Evolutionary conservation across 2,329 filamentous ascomycete genomes (phyloP), one percentile per base, ranked within the genome.

Genomic region (Stagonosporopsis tanaceti): DNA sequence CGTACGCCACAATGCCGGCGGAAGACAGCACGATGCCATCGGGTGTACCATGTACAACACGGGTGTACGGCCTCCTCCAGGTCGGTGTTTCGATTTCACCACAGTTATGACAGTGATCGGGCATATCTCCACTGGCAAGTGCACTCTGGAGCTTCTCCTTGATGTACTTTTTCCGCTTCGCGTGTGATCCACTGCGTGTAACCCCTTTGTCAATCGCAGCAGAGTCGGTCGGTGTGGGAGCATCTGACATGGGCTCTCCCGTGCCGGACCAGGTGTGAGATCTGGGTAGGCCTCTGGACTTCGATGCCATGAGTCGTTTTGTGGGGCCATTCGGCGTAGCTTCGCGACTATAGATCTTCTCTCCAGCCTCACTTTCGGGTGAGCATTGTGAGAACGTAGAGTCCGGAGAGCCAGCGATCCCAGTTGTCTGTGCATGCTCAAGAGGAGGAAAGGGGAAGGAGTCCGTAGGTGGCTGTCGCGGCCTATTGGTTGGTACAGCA

Each of bases 61-160:
- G 92, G n/a, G 88, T 87, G 84, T 90, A 97, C 12, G 95, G 92
- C 70, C 94, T 95, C 59, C 95, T 88, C 95, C 95, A 99, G 0
- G 94, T 97, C 0, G 94, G 92, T 0, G 95, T 99, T 68, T 98
- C 91, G 55, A 99, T 96, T 6, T 93, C 91, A 6, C 95, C 95
- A 68, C 95, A 99, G 68, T 98, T 97, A 62, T 86, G 86, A 75
- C 95, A 99, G 70, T 89, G 98, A 1, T 90, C 89, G 0, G 95
- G 95, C 82, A 93, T 89, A 63, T 93, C 86, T 5, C 95, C 95
- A 52, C 87, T 87, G n/a, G 84, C 83, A 51, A 98, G 88, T 22
- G 84, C 82, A 53, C 79, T 75, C 39, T 85, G 79, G 22, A 88
- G 73, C 47, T 81, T 81, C 24, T 84, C 80, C 62, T 84, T 80